These are phyloP conservation scores for Pleurotus tuoliensis DNA, from an alignment of 768 basidiomycete genomes.

Conservation along the genomic window DNA sequence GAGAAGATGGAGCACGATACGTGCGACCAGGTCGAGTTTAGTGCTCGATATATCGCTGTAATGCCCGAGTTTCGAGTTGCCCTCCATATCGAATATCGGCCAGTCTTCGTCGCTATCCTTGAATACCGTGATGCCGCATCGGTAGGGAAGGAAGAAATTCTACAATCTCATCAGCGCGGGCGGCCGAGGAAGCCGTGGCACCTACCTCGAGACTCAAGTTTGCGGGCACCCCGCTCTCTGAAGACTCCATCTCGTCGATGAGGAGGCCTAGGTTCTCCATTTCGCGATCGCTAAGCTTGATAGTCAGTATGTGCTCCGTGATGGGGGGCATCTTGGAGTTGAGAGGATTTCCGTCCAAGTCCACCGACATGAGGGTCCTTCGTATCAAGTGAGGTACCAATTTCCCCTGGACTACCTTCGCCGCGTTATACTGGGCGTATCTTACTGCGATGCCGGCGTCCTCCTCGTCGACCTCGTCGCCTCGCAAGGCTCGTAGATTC, in stretches of 20 bases:
- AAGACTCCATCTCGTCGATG: not conserved
- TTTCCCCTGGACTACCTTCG: not conserved
- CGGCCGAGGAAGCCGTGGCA: not conserved
- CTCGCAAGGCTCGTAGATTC: not conserved
- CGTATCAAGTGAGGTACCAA: not conserved
- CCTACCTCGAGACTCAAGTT: not conserved
- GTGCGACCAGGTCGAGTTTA: not conserved
- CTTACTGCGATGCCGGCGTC: not conserved
- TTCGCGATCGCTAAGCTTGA: not conserved
- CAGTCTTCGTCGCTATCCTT: not conserved
- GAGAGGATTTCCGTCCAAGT: conserved; percentile 1
- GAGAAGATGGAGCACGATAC: not conserved
- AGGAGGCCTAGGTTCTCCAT: not conserved
- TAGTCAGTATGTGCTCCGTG: not conserved
- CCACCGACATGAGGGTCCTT: not conserved
- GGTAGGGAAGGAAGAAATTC: not conserved
- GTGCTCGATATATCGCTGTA: not conserved
- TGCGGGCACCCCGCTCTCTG: not conserved
- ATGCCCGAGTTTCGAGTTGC: not conserved
- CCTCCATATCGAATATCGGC: not conserved
- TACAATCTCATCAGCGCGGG: not conserved
- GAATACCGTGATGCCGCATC: not conserved
- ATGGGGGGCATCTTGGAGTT: not conserved
- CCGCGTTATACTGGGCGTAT: not conserved
- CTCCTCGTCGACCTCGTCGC: not conserved